phyloP scores from a whole-genome alignment of 2,329 filamentous ascomycete species.

The Neocucurbitaria cava region DNA sequence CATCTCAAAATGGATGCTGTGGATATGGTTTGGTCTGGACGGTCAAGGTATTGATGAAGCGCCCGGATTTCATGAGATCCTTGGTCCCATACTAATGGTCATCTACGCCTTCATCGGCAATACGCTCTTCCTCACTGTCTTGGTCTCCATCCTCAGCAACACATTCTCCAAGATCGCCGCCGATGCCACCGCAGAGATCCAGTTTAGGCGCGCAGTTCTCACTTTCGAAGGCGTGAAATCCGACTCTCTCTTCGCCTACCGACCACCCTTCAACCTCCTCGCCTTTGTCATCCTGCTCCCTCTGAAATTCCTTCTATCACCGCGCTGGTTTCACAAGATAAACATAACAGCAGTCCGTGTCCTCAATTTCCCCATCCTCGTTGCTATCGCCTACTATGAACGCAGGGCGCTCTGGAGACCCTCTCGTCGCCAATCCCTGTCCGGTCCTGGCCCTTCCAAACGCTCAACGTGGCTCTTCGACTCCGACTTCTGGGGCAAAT shows the following conservation, averaged over 20 bases:
- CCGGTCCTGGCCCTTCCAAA: constrained; percentile 46
- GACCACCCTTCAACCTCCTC: constrained; percentile 82
- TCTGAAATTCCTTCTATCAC: constrained; percentile 77
- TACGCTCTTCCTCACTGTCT: constrained; percentile 85
- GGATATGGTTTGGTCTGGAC: constrained; percentile 90
- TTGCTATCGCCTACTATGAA: constrained; percentile 74
- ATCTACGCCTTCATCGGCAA: constrained; percentile 86
- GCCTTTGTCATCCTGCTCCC: constrained; percentile 77
- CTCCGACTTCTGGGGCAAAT: constrained; percentile 60
- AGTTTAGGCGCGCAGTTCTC: constrained; percentile 79
- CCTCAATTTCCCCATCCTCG: constrained; percentile 76
- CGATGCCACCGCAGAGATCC: constrained; percentile 82
- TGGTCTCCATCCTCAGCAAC: constrained; percentile 85
- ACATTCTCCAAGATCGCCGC: constrained; percentile 80
- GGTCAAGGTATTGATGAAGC: constrained; percentile 65
- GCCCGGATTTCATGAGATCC: constrained; percentile 76
- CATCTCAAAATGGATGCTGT: constrained; percentile 90
- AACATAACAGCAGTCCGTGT: constrained; percentile 78
- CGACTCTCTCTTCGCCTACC: constrained; percentile 82
- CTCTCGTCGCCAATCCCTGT: constrained; percentile 33
- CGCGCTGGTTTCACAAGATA: constrained; percentile 89
- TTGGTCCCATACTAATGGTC: constrained; percentile 81
- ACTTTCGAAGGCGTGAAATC: constrained; percentile 87
- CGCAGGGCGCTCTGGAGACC: constrained; percentile 72
- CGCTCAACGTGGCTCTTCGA: constrained; percentile 57